Evolutionary conservation across 306 rosid species (phyloP).

Genomic region (apple (Malus domestica)): ASM211411v1 NC_041799.1:27296501-27297000

Average conservation of each 20-base stretch:
- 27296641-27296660: constrained; percentile 75
- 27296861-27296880: constrained; percentile 11
- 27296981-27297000: constrained; percentile 15
- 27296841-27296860: constrained; percentile 25
- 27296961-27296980: constrained; percentile 15
- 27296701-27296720: constrained; percentile 55
- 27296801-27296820: constrained; percentile 63
- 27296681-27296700: constrained; percentile 54
- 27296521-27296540: neutral
- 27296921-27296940: constrained; percentile 19
- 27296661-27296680: constrained; percentile 80
- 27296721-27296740: constrained; percentile 67
- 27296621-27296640: constrained; percentile 93
- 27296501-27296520: neutral
- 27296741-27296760: constrained; percentile 71
- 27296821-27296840: constrained; percentile 22
- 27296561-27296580: constrained; percentile 15
- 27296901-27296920: constrained; percentile 14
- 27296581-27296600: constrained; percentile 94
- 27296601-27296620: constrained; percentile 77
- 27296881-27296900: constrained; percentile 14
- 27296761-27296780: constrained; percentile 66
- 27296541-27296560: neutral
- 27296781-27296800: constrained; percentile 61
- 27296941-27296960: constrained; percentile 16